These are phyloP conservation scores for Mucor circinelloides DNA, from an alignment of 371 early-diverging fungal genomes.

Conservation along the genomic window DNA sequence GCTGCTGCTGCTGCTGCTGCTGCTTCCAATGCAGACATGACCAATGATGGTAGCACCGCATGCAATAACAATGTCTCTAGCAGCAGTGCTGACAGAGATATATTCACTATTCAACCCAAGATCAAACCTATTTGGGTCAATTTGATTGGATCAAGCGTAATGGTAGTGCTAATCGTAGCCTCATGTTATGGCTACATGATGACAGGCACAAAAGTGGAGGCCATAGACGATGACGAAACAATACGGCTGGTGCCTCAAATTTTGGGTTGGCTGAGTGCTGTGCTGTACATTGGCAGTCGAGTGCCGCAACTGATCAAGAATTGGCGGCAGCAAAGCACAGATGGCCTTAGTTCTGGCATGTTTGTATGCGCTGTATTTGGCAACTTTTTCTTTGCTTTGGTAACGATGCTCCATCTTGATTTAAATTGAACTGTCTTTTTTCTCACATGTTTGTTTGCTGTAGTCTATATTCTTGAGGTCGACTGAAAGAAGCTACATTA, in stretches of 20 bases:
- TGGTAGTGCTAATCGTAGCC: slow-evolving; percentile 1
- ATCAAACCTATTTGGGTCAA: slow-evolving; percentile 10
- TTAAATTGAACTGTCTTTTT: background rate
- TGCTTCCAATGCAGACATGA: background rate
- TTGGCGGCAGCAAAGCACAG: slow-evolving; percentile 64
- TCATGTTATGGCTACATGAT: slow-evolving; percentile 22
- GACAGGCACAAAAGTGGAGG: background rate
- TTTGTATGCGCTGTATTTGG: slow-evolving; percentile 80
- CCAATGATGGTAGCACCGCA: background rate
- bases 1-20: background rate
- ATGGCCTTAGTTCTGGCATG: slow-evolving; percentile 78
- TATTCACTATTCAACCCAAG: background rate
- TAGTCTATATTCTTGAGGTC: slow-evolving; percentile 59
- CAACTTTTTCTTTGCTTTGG: slow-evolving; percentile 65
- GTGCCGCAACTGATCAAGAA: slow-evolving; percentile 82
- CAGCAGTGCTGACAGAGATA: background rate
- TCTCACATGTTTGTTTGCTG: background rate
- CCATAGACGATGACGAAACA: background rate
- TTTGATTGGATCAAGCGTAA: slow-evolving; percentile 5
- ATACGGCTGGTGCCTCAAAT: slow-evolving; percentile 32
- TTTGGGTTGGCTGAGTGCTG: slow-evolving; percentile 54
- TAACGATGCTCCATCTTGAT: slow-evolving; percentile 10
- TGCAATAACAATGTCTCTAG: background rate
- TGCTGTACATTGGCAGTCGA: slow-evolving; percentile 60
- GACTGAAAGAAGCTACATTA: slow-evolving; percentile 43